Conservation (phyloP, 441 rosid genomes). For the Daphne laureola region DNA sequence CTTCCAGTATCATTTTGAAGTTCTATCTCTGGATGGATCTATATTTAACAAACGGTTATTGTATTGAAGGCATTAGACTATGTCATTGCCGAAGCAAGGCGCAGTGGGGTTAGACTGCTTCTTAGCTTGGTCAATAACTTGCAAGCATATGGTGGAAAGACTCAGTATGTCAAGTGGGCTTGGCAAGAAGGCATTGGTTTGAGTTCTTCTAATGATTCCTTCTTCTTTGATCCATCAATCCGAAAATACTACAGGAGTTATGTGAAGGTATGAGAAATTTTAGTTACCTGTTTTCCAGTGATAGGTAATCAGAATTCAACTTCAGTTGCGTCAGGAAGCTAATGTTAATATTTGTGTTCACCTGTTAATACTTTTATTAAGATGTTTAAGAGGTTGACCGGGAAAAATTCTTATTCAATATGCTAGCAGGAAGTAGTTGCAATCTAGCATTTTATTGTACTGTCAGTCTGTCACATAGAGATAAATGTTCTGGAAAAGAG, state of each 20-base stretch:
- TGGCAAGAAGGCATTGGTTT: constrained; percentile 89
- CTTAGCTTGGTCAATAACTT: constrained; percentile 82
- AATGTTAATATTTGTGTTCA: background rate
- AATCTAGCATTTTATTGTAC: too few species aligned
- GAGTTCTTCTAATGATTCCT: constrained; percentile 90
- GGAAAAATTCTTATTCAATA: background rate
- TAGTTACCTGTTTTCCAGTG: background rate
- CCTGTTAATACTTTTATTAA: constrained; percentile 4
- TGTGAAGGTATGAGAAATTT: constrained; percentile 33
- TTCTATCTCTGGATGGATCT: too few species aligned
- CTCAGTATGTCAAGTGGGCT: constrained; percentile 93
- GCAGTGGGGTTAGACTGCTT: constrained; percentile 60
- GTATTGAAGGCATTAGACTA: constrained; percentile 76
- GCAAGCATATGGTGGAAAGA: constrained; percentile 85
- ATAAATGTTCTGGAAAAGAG: too few species aligned
- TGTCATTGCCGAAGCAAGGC: constrained; percentile 83
- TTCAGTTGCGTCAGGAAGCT: constrained; percentile 6
- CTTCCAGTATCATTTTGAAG: too few species aligned
- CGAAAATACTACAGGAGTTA: constrained; percentile 79
- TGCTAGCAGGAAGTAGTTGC: background rate
- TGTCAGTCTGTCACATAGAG: too few species aligned
- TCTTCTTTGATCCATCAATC: constrained; percentile 91
- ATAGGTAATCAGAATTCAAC: constrained; percentile 3
- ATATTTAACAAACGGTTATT: constrained; percentile 7
- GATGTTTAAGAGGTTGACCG: background rate